Evolutionary conservation across 768 basidiomycete genomes (phyloP), one percentile per base, ranked within the genome.

Genomic region (Pleurotus citrinopileatus): DNA sequence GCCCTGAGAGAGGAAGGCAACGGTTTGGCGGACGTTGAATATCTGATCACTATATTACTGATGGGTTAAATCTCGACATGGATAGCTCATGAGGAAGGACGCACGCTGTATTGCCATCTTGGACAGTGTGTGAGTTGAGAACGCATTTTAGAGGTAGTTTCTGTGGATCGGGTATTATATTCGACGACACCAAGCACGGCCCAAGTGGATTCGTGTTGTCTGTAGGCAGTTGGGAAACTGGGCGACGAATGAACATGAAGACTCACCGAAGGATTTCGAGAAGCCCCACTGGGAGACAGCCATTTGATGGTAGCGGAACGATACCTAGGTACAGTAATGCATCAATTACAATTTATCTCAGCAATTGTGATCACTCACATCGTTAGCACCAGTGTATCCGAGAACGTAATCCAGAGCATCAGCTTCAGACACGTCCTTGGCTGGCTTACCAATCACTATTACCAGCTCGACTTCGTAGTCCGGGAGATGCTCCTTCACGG

Each of bases 341-440:
- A n/a, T n/a, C n/a, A n/a, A n/a, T n/a, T n/a, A n/a, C n/a, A n/a
- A n/a, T n/a, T n/a, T n/a, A n/a, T n/a, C n/a, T n/a, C n/a, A n/a
- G n/a, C n/a, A n/a, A n/a, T n/a, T n/a, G n/a, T n/a, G n/a, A n/a
- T n/a, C n/a, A n/a, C n/a, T n/a, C 52, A 89, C 91, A 62, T 92
- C 90, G 63, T 92, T 92, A 3, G 83, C 87, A 2, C 76, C 86
- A 2, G 87, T 89, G 63, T 92, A 95, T 2, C 82, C 92, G 0
- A 94, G 78, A 15, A 95, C 87, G 60, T 93, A 93, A 65, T 94
- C 86, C 37, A 94, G 75, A 0, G 93, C 93, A 5, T 94, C 83
- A 1, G 74, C 82, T 64, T 90, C 89, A 0, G 83, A 78, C 20
- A 96, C 90, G 62, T 94, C 70, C 73, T 87, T 91, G 12, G 86